Percentiles rank a stretch among this genome's conserved stretches.
phyloP scores from a whole-genome alignment of 257 asterid species.

The Prunella vulgaris region DNA sequence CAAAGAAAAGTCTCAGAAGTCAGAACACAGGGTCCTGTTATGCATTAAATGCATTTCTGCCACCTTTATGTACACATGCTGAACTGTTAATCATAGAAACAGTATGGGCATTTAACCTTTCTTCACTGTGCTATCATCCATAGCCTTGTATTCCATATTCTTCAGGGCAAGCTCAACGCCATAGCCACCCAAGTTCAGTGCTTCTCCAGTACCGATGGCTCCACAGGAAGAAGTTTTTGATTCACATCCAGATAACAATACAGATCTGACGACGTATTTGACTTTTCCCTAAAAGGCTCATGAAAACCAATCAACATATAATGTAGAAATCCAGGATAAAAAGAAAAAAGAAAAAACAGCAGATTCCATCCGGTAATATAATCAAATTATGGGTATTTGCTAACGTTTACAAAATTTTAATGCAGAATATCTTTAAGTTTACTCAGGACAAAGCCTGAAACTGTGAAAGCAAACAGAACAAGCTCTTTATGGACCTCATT shows the following conservation, averaged over 20 bases:
- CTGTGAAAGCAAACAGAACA: background rate
- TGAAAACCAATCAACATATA: conserved; percentile 4
- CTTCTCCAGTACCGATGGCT: conserved; percentile 75
- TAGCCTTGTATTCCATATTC: conserved; percentile 99
- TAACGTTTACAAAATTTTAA: background rate
- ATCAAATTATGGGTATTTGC: background rate
- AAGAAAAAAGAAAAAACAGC: conserved; percentile 10
- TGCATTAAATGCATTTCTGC: conserved; percentile 10
- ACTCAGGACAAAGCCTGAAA: background rate
- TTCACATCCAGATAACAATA: conserved; percentile 86
- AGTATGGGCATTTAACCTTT: conserved; percentile 45
- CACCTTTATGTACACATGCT: background rate
- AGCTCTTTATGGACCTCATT: conserved; percentile 3
- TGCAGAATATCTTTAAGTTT: background rate
- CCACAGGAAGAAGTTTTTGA: conserved; percentile 69
- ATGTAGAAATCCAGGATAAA: background rate
- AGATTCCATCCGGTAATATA: conserved; percentile 6
- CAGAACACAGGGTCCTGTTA: background rate
- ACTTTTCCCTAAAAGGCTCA: conserved; percentile 55
- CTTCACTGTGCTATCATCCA: conserved; percentile 85
- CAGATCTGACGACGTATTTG: conserved; percentile 82
- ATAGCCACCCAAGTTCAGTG: conserved; percentile 86
- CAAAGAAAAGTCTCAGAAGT: background rate
- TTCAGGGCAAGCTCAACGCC: conserved; percentile 99
- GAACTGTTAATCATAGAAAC: conserved; percentile 17